Base-by-base conservation (phyloP, 2,329 filamentous ascomycete genomes). In the Erysiphe pulchra region DNA sequence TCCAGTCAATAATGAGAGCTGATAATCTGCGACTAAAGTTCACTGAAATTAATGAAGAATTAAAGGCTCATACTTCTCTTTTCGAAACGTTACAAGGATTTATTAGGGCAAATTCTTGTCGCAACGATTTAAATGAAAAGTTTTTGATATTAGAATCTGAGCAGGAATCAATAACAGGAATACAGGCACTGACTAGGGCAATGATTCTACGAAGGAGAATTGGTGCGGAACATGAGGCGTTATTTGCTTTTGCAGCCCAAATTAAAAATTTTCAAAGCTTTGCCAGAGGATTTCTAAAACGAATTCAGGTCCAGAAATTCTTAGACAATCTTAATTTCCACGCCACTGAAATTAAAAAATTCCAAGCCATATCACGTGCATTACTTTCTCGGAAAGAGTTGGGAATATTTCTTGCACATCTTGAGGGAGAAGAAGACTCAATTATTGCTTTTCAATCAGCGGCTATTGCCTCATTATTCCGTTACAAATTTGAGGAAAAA, bases 371-470 rank as follows among this genome's bases (percentile, higher is more conserved):
- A 8, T 69, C 75, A 31, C 74, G 87, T 48, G 86, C 83, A 1
- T 81, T 92, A 69, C 68, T 92, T 50, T 65, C 81, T 37, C 75
- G 90, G 42, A 71, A 74, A 42, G 69, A 78, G 24, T 69, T 95
- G 44, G 84, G 80, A 16, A 70, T 75, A 40, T 65, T 84, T 1
- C 68, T 98, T 36, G 71, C 69, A 18, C 75, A 87, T 51, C 69
- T 95, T 2, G 83, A 92, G 48, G 78, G 78, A 45, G 75, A 92
- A 50, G 86, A 95, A 56, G 77, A 80, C n/a, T 66, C 68, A 0
- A 70, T 94, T 48, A 64, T 74, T 9, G 79, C 77, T 30, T 62
- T 93, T 20, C 86, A 95, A 60, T 69, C 85, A 5, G 68, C 73
- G 6, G 73, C 79, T 8, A 75, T 78, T 53, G 87, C 75, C 2